Conservation (phyloP, 2,329 filamentous ascomycete species). For the Aureobasidium uvarum region DNA sequence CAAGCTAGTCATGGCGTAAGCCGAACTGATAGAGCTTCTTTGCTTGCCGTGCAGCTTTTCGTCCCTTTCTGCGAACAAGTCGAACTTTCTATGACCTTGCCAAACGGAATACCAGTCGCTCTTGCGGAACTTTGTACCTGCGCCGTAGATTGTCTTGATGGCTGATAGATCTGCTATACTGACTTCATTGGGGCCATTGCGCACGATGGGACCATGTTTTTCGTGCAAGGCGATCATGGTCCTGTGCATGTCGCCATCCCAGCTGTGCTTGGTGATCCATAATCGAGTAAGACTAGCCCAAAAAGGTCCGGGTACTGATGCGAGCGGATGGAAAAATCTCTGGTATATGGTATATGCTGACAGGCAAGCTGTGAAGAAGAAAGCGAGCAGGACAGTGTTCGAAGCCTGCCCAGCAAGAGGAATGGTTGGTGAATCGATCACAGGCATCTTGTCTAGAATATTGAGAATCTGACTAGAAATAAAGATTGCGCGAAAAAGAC, state of each 20-base stretch:
- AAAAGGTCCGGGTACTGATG: conserved; percentile 35
- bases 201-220: conserved; percentile 36
- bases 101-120: conserved; percentile 44
- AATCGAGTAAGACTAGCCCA: conserved; percentile 32
- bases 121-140: conserved; percentile 46
- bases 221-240: conserved; percentile 36
- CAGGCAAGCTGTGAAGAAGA: conserved; percentile 14
- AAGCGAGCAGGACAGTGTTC: conserved; percentile 3
- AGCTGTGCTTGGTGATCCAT: conserved; percentile 38
- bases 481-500: not conserved
- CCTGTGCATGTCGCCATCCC: conserved; percentile 37
- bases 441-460: not conserved
- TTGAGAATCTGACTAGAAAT: not conserved
- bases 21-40: conserved; percentile 38
- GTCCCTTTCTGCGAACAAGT: conserved; percentile 43
- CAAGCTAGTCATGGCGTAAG: conserved; percentile 42
- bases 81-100: conserved; percentile 43
- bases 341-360: conserved; percentile 33
- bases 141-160: conserved; percentile 38
- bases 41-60: conserved; percentile 41
- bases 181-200: conserved; percentile 38
- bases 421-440: not conserved
- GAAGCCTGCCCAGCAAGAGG: conserved; percentile 7
- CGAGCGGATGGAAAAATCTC: conserved; percentile 33
- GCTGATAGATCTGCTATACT: conserved; percentile 34